These are phyloP conservation scores for Fomitiporia mediterranea DNA, from an alignment of 1,284 basidiomycete species.

Conservation along the genomic window DNA sequence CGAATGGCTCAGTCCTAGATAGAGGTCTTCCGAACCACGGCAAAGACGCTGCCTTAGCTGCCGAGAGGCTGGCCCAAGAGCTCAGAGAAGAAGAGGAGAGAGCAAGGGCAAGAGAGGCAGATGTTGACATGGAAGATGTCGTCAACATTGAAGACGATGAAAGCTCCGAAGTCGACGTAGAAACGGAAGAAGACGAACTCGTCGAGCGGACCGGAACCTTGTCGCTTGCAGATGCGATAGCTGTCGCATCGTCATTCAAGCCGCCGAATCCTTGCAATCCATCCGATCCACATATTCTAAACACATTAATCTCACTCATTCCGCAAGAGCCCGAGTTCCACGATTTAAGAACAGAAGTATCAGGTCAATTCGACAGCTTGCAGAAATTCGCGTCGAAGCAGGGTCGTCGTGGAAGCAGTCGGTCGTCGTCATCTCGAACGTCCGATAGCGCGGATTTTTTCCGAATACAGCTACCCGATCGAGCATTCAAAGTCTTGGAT, in stretches of 20 bases:
- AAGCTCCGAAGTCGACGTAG: conserved; percentile 22
- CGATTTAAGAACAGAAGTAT: conserved; percentile 53
- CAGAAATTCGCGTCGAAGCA: conserved; percentile 58
- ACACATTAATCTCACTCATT: conserved; percentile 63
- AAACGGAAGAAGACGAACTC: conserved; percentile 23
- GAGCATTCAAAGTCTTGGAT: conserved; percentile 65
- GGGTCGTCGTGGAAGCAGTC: conserved; percentile 43
- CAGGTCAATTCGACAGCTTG: conserved; percentile 60
- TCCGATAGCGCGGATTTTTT: conserved; percentile 38
- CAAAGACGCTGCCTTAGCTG: conserved; percentile 47
- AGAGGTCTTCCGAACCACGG: conserved; percentile 29
- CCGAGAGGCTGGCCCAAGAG: conserved; percentile 53
- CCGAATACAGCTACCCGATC: conserved; percentile 41
- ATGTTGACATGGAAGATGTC: conserved; percentile 1
- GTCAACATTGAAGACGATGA: conserved; percentile 29
- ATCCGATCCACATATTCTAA: conserved; percentile 65
- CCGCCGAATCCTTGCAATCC: conserved; percentile 90
- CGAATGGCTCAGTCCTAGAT: conserved; percentile 28
- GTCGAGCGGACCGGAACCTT: conserved; percentile 58
- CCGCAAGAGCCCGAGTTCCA: conserved; percentile 62
- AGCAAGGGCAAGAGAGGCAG: conserved; percentile 1
- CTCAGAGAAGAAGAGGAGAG: conserved; percentile 25
- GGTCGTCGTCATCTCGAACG: conserved; percentile 34
- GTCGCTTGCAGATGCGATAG: conserved; percentile 60
- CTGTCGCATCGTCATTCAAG: conserved; percentile 54